Conservation (phyloP, 2,329 filamentous ascomycete genomes). For the Verticillium longisporum region DNA sequence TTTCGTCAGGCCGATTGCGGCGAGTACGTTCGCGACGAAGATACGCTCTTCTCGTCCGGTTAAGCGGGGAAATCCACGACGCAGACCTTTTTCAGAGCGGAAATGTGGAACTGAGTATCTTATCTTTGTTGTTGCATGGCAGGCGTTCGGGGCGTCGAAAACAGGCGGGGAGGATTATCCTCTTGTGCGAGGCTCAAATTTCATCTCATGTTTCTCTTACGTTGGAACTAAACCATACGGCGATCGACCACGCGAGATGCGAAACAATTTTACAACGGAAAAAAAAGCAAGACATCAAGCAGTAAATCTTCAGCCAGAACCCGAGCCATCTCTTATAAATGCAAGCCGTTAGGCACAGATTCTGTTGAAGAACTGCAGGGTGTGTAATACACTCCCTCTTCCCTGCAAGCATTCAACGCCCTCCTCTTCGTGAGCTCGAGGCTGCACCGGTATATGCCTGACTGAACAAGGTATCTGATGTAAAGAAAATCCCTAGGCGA, state of each 20-base stretch:
- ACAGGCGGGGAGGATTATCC: not conserved
- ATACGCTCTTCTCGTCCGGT: conserved; percentile 54
- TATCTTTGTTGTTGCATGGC: conserved; percentile 1
- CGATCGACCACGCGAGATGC: not conserved
- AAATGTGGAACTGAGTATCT: not conserved
- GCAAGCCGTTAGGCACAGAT: not conserved
- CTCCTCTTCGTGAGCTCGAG: not conserved
- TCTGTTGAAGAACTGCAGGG: not conserved
- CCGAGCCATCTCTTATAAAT: not conserved
- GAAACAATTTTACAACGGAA: not conserved
- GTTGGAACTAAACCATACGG: not conserved
- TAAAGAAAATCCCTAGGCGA: not conserved
- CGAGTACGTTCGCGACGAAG: conserved; percentile 85
- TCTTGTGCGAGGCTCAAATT: not conserved
- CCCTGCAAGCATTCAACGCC: not conserved
- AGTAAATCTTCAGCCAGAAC: not conserved
- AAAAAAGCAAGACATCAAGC: not conserved
- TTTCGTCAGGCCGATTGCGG: conserved; percentile 93
- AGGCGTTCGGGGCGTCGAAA: conserved; percentile 2
- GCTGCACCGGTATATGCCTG: conserved; percentile 1
- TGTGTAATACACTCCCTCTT: not conserved
- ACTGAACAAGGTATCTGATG: not conserved
- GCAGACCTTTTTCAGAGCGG: not conserved
- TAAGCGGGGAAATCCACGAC: conserved; percentile 16
- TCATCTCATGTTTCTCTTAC: not conserved